Conservation (phyloP, 2,329 filamentous ascomycete species). For the Colletotrichum abscissum region DNA sequence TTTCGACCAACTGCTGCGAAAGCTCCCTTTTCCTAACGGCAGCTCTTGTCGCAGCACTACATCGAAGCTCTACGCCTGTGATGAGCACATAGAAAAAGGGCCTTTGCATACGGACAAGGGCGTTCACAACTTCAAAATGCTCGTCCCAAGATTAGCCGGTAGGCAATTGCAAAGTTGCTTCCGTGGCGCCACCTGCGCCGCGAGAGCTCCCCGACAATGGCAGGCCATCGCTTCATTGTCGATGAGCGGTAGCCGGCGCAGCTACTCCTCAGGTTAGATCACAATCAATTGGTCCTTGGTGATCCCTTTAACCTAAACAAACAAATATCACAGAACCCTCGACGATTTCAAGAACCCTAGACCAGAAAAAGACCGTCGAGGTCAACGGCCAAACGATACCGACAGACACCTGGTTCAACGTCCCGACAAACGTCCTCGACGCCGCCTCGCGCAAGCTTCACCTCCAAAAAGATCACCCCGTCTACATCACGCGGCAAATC, state of each 20-base stretch:
- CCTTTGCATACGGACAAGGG: slow-evolving; percentile 17
- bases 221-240: slow-evolving; percentile 11
- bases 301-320: neutral
- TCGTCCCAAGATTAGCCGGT: slow-evolving; percentile 27
- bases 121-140: slow-evolving; percentile 4
- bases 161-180: slow-evolving; percentile 32
- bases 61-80: neutral
- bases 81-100: slow-evolving; percentile 10
- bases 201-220: slow-evolving; percentile 9
- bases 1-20: neutral
- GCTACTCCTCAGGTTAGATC: slow-evolving; percentile 41
- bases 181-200: slow-evolving; percentile 16
- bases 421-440: slow-evolving; percentile 78
- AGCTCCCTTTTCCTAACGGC: neutral
- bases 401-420: slow-evolving; percentile 88
- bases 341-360: neutral
- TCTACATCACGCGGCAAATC: slow-evolving; percentile 89
- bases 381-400: slow-evolving; percentile 74
- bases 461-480: slow-evolving; percentile 88
- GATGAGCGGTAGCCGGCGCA: slow-evolving; percentile 9
- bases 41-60: neutral
- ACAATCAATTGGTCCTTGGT: neutral
- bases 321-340: slow-evolving; percentile 6
- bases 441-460: slow-evolving; percentile 85
- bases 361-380: slow-evolving; percentile 53